Conservation (phyloP, 176 grass and related monocot genomes). For the Aegilops umbellulata region DNA sequence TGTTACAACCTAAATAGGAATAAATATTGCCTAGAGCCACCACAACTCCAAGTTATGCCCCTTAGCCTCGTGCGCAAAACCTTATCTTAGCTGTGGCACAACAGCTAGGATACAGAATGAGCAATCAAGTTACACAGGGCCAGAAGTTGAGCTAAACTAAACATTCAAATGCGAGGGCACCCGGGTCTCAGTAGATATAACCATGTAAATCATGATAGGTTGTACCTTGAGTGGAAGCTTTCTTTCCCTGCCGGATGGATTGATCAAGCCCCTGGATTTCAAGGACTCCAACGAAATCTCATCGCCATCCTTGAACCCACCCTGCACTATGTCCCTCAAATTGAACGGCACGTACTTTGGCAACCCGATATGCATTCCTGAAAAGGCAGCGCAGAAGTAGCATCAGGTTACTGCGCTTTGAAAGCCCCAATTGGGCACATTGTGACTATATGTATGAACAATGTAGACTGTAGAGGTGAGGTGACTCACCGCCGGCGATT, state of each 20-base stretch:
- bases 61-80: neutral
- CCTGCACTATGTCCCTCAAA: slow-evolving; percentile 71
- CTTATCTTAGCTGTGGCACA: neutral
- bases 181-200: neutral
- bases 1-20: neutral
- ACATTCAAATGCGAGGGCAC: neutral
- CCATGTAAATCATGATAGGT: neutral
- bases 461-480: neutral
- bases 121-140: neutral
- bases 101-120: neutral
- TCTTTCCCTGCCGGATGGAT: slow-evolving; percentile 89
- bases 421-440: neutral
- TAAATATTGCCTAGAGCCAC: neutral
- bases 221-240: slow-evolving; percentile 88
- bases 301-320: slow-evolving; percentile 85
- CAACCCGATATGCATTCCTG: slow-evolving; percentile 90
- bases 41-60: neutral
- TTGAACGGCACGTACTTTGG: slow-evolving; percentile 92
- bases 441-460: neutral
- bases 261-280: slow-evolving; percentile 76
- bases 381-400: slow-evolving; percentile 27
- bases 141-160: neutral
- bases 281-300: slow-evolving; percentile 83
- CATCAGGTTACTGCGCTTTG: slow-evolving; percentile 5
- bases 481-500: slow-evolving; percentile 75